phyloP scores from a whole-genome alignment of 1,139 yeast genomes.

The Candida albicans region DNA sequence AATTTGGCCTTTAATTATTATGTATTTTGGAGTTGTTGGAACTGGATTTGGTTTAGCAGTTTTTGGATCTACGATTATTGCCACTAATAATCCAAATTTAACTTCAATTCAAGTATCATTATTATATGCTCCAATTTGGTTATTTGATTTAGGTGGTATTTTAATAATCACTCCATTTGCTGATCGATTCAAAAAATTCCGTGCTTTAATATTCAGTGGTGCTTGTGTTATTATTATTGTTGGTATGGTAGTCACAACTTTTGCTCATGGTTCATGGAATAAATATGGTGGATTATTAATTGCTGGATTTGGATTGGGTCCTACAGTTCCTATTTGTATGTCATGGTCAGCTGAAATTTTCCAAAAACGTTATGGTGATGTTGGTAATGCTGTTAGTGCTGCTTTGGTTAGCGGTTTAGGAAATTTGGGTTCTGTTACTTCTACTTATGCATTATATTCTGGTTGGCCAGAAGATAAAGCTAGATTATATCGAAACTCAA shows the following conservation, averaged over 20 bases:
- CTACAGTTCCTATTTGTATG: conserved; percentile 89
- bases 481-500: conserved; percentile 64
- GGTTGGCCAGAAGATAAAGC: conserved; percentile 84
- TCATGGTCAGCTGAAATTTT: conserved; percentile 83
- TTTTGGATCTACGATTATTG: conserved; percentile 80
- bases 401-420: conserved; percentile 87
- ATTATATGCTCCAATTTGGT: conserved; percentile 87
- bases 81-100: conserved; percentile 60
- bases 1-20: conserved; percentile 77
- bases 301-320: conserved; percentile 85
- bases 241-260: conserved; percentile 77
- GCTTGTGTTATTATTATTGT: conserved; percentile 67
- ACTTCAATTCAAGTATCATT: conserved; percentile 70
- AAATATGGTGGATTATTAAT: conserved; percentile 78
- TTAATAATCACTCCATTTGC: conserved; percentile 76
- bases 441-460: conserved; percentile 78
- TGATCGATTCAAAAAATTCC: conserved; percentile 57
- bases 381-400: conserved; percentile 80
- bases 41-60: conserved; percentile 84
- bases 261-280: conserved; percentile 71
- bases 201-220: conserved; percentile 61
- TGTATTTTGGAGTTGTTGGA: conserved; percentile 93
- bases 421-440: conserved; percentile 79
- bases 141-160: conserved; percentile 81
- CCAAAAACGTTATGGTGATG: conserved; percentile 70